These are phyloP conservation scores for Planoprotostelium fungivorum DNA, from an alignment of 78 protist genomes.

Conservation along the genomic window DNA sequence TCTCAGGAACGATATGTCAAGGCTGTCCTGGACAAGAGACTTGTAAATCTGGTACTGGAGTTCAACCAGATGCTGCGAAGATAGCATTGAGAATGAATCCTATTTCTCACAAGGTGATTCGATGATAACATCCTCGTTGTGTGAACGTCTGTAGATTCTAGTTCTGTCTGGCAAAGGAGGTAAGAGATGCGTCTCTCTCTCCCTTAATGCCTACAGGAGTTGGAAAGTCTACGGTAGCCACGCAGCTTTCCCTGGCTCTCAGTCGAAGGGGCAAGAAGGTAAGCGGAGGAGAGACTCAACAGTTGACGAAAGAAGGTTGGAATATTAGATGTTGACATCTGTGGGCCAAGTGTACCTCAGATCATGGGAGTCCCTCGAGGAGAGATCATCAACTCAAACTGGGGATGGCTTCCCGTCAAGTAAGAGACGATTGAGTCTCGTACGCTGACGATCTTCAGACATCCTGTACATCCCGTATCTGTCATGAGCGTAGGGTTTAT, in stretches of 20 bases:
- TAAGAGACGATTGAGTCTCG: background rate
- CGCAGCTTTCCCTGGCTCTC: slow-evolving; percentile 79
- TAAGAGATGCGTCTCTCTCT: slow-evolving; percentile 13
- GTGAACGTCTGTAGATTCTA: slow-evolving; percentile 62
- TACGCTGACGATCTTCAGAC: background rate
- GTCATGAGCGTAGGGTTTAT: slow-evolving; percentile 52
- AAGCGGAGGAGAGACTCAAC: slow-evolving; percentile 13
- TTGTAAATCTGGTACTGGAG: slow-evolving; percentile 64
- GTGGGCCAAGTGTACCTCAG: slow-evolving; percentile 96
- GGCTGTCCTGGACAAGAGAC: slow-evolving; percentile 88
- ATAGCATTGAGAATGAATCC: background rate
- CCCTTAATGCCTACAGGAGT: slow-evolving; percentile 2
- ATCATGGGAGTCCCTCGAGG: slow-evolving; percentile 74
- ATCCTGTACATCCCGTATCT: slow-evolving; percentile 5
- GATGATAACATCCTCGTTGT: slow-evolving; percentile 35
- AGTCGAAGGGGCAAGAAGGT: slow-evolving; percentile 14
- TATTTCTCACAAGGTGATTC: slow-evolving; percentile 1
- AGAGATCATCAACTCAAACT: slow-evolving; percentile 37
- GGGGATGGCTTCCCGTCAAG: slow-evolving; percentile 47
- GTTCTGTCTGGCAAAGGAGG: slow-evolving; percentile 99
- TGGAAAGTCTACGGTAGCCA: slow-evolving; percentile 88
- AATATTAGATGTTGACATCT: slow-evolving; percentile 95
- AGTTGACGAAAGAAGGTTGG: slow-evolving; percentile 76
- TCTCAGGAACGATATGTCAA: slow-evolving; percentile 63
- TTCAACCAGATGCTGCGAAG: slow-evolving; percentile 27